These are phyloP conservation scores for Fusarium papillatum DNA, from an alignment of 2,329 filamentous ascomycete species.

Conservation along the genomic window DNA sequence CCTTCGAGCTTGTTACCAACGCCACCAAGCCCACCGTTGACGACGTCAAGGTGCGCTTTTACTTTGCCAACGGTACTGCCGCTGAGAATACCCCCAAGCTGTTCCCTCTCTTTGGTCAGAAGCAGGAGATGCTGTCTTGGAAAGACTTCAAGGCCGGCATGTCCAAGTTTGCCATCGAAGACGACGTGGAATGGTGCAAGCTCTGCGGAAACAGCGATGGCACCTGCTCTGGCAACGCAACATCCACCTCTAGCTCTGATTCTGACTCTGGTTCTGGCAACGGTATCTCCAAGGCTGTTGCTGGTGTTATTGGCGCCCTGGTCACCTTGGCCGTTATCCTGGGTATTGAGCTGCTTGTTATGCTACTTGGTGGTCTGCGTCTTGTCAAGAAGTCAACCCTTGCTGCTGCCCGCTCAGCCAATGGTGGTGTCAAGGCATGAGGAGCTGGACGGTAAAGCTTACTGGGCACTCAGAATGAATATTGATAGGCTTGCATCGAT, in stretches of 20 bases:
- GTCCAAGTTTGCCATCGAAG: conserved; percentile 75
- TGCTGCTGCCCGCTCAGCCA: conserved; percentile 16
- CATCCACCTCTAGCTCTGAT: conserved; percentile 34
- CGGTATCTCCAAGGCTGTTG: conserved; percentile 77
- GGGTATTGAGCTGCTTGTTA: conserved; percentile 57
- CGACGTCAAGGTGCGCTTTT: conserved; percentile 71
- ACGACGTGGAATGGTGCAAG: conserved; percentile 78
- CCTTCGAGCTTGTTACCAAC: conserved; percentile 79
- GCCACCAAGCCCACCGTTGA: conserved; percentile 57
- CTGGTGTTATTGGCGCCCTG: conserved; percentile 85
- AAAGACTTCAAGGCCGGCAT: conserved; percentile 74
- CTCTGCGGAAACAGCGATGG: conserved; percentile 81
- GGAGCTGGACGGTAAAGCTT: neutral
- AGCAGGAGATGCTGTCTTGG: conserved; percentile 73
- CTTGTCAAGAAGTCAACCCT: conserved; percentile 62
- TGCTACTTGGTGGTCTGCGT: conserved; percentile 59
- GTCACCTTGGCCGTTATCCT: conserved; percentile 67
- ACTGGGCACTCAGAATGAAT: neutral
- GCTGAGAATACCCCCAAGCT: conserved; percentile 62
- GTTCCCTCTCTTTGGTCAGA: conserved; percentile 73
- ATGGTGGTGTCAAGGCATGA: conserved; percentile 41
- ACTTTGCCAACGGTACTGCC: conserved; percentile 72
- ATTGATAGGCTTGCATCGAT: neutral
- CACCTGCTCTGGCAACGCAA: conserved; percentile 64
- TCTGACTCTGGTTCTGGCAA: conserved; percentile 40